Conservation (phyloP, 306 rosid species). For the Medicago ruthenica region DNA sequence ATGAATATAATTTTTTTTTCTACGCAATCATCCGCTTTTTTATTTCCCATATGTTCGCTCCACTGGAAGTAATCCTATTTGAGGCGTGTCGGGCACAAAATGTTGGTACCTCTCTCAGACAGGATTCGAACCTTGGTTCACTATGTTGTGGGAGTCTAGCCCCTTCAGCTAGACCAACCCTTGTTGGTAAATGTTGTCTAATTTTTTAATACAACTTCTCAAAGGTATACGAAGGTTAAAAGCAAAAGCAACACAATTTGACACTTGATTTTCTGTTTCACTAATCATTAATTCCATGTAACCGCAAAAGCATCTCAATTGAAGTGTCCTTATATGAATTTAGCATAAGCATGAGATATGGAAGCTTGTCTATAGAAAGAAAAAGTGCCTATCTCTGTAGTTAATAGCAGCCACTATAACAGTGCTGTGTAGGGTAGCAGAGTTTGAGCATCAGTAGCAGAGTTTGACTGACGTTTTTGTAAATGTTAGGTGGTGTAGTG, state of each 20-base stretch:
- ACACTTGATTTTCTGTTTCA: conserved; percentile 16
- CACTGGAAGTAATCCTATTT: neutral
- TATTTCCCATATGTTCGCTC: neutral
- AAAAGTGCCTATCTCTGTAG: neutral
- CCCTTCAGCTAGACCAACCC: neutral
- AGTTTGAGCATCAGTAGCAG: neutral
- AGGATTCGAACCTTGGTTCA: neutral
- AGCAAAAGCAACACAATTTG: conserved; percentile 18
- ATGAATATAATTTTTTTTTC: no score
- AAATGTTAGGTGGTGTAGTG: neutral
- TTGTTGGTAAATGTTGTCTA: neutral
- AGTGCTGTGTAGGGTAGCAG: neutral
- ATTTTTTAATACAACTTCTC: conserved; percentile 16
- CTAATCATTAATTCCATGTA: neutral
- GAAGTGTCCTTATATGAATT: conserved; percentile 1
- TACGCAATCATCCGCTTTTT: no score
- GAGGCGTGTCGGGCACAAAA: no score
- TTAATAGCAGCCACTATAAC: neutral
- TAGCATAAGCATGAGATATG: neutral
- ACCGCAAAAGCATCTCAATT: conserved; percentile 27
- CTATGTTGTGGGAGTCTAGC: neutral
- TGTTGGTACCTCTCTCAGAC: no score
- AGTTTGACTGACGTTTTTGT: neutral
- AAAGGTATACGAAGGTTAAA: conserved; percentile 29
- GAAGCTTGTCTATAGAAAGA: neutral